Base-by-base conservation (phyloP, 768 basidiomycete genomes). In the Termitomyces sp. region DNA sequence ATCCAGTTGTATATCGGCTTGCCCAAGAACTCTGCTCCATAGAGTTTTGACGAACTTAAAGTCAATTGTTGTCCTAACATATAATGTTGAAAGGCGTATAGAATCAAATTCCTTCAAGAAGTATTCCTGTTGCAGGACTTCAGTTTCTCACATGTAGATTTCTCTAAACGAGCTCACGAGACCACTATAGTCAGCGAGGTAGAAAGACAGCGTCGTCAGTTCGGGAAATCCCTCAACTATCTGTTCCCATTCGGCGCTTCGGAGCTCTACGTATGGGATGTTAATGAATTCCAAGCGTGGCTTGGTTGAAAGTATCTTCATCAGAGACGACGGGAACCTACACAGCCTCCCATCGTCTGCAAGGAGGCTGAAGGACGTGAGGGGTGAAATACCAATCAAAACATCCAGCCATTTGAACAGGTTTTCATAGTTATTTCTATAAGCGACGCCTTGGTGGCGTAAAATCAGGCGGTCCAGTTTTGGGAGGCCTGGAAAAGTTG, bases 361-460 rank as follows among this genome's bases (percentile, higher is more conserved):
- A 1, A 55, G 29, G 29, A 55, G 54, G 14, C 46, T 55, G 46
- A 55, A 48, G 8, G 54, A 55, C 5, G 45, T 46, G 9, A 55
- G 54, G 31, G 54, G 37, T 0, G 54, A 55, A 31, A 27, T 10
- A 9, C 10, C 9, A n/a, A 55, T 34, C 7, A 55, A 31, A 21
- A 40, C 27, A 41, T 41, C 54, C 9, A 48, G 31, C 54, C 54
- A 55, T n/a, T 9, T 19, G 21, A 55, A 41, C 2, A 55, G 29
- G 27, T 38, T 29, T 32, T 25, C 27, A 11, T 47, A 55, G 5
- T 55, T 38, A 9, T 38, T 27, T 10, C n/a, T 25, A 17, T 40
- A 27, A 12, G 35, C 35, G 9, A 55, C 14, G 8, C 46, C 46
- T 21, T 55, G 45, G 4, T 55, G 38, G 25, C 54, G 54, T 34